These are phyloP conservation scores for Exophiala bonariae DNA, from an alignment of 2,329 filamentous ascomycete species.

Conservation along the genomic window DNA sequence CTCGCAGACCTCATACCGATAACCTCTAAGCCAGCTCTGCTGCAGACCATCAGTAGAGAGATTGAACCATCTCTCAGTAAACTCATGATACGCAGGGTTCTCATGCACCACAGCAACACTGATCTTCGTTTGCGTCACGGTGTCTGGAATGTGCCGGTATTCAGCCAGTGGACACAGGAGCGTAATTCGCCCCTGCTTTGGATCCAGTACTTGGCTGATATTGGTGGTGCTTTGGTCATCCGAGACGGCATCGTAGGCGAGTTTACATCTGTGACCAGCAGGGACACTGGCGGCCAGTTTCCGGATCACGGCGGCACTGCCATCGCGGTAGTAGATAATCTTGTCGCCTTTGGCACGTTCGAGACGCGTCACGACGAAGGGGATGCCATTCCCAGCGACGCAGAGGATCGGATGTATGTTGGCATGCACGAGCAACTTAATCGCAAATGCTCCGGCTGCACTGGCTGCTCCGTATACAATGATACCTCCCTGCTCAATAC, in stretches of 20 bases:
- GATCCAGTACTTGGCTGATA: conserved; percentile 44
- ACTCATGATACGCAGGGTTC: conserved; percentile 32
- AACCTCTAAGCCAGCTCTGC: conserved; percentile 50
- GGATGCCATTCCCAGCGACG: conserved; percentile 54
- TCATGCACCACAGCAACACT: conserved; percentile 6
- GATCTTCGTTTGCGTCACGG: neutral
- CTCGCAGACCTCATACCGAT: conserved; percentile 50
- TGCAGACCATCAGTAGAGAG: conserved; percentile 46
- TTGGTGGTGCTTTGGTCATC: conserved; percentile 51
- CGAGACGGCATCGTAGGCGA: conserved; percentile 59
- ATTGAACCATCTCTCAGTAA: conserved; percentile 45
- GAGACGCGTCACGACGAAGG: conserved; percentile 55
- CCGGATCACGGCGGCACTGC: conserved; percentile 51
- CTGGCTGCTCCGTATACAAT: conserved; percentile 56
- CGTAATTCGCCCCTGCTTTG: conserved; percentile 27
- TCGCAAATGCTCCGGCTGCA: conserved; percentile 58
- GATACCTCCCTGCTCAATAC: neutral
- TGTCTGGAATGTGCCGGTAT: conserved; percentile 6
- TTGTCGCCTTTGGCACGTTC: conserved; percentile 55
- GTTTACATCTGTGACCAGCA: conserved; percentile 40
- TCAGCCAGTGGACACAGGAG: neutral
- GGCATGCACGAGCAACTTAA: conserved; percentile 55
- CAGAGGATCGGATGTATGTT: conserved; percentile 64
- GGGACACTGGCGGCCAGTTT: conserved; percentile 46
- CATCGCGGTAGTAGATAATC: conserved; percentile 61